Conservation (phyloP, 1,284 basidiomycete species). For the Naganishia sp. region DNA sequence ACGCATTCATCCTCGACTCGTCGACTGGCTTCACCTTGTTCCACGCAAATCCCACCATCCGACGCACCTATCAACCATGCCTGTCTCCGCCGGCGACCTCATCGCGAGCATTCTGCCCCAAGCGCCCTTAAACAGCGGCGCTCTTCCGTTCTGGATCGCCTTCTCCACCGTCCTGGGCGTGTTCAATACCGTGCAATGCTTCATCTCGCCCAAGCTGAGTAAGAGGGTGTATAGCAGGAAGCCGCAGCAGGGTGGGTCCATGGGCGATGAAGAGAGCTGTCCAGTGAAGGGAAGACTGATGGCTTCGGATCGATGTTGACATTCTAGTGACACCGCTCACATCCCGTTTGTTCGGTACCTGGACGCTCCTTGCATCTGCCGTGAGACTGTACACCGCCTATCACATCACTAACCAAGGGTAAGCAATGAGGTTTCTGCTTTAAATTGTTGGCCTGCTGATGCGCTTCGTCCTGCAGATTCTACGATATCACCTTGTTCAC, state of each 20-base stretch:
- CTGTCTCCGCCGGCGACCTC: constrained; percentile 9
- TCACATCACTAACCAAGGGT: constrained; percentile 77
- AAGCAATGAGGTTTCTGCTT: constrained; percentile 44
- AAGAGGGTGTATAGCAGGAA: constrained; percentile 71
- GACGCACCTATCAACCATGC: background rate
- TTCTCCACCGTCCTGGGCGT: constrained; percentile 71
- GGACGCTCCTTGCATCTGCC: constrained; percentile 80
- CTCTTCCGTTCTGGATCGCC: constrained; percentile 82
- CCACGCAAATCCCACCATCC: background rate
- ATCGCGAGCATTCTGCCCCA: constrained; percentile 24
- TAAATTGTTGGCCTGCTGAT: background rate
- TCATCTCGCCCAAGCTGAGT: constrained; percentile 72
- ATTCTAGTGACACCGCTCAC: constrained; percentile 76
- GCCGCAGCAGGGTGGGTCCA: constrained; percentile 55
- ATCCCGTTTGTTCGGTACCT: constrained; percentile 80
- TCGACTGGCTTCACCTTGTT: background rate
- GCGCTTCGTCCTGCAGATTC: constrained; percentile 59
- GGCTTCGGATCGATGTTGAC: background rate
- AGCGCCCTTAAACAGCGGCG: constrained; percentile 56
- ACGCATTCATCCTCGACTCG: too few species aligned
- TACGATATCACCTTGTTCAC: constrained; percentile 86
- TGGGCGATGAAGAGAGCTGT: background rate
- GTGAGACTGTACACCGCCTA: constrained; percentile 84
- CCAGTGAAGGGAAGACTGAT: background rate
- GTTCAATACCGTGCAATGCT: constrained; percentile 83